Conservation (phyloP, 2,329 filamentous ascomycete genomes). For the Huntiella savannae region DNA sequence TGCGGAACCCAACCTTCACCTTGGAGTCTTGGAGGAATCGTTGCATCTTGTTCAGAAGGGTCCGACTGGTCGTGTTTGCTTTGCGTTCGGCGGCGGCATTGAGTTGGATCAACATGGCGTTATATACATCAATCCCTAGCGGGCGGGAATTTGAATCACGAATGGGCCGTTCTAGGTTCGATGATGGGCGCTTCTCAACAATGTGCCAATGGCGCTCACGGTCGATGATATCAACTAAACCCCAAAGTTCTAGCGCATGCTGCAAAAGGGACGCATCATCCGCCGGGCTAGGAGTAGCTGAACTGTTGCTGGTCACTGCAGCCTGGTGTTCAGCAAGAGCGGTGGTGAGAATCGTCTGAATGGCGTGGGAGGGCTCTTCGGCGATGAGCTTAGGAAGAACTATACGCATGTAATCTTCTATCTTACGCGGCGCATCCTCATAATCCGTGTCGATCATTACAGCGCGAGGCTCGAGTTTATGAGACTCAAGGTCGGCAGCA, state of each 20-base stretch:
- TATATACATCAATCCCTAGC: constrained; percentile 36
- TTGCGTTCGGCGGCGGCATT: constrained; percentile 46
- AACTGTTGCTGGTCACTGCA: constrained; percentile 22
- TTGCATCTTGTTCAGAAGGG: constrained; percentile 40
- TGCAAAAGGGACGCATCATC: constrained; percentile 35
- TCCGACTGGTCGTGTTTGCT: constrained; percentile 38
- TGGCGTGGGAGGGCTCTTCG: constrained; percentile 40
- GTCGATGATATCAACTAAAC: constrained; percentile 45
- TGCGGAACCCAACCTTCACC: constrained; percentile 37
- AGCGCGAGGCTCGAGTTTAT: constrained; percentile 19
- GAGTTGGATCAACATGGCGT: constrained; percentile 43
- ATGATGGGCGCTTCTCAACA: constrained; percentile 25
- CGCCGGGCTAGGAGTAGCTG: constrained; percentile 14
- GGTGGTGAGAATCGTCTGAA: constrained; percentile 37
- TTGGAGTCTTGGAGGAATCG: constrained; percentile 42
- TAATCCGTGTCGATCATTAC: constrained; percentile 42
- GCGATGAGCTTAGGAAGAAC: constrained; percentile 38
- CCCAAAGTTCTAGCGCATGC: constrained; percentile 44
- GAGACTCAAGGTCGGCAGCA: neutral
- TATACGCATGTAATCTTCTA: constrained; percentile 41
- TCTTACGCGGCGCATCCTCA: constrained; percentile 38
- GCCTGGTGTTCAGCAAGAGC: constrained; percentile 17
- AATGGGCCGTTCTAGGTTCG: constrained; percentile 26
- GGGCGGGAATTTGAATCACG: constrained; percentile 26
- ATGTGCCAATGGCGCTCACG: constrained; percentile 43